phyloP scores from a whole-genome alignment of 148 eudicot genomes.

The Rhododendron vialii region DNA sequence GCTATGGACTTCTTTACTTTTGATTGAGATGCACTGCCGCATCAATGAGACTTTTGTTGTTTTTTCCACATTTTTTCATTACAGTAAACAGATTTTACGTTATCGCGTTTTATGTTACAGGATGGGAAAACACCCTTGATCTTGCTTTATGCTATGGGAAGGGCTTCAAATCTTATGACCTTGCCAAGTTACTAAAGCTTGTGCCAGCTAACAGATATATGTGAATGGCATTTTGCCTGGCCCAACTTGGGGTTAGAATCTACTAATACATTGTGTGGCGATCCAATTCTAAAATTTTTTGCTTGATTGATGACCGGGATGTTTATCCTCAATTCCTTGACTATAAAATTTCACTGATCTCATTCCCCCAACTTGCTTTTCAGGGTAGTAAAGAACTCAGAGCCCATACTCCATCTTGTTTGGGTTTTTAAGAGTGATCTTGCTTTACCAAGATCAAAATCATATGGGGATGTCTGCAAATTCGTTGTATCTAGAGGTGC shows the following conservation, averaged over 20 bases:
- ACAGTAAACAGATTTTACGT: not conserved
- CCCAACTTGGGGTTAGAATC: not conserved
- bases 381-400: not conserved
- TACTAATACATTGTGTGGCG: not conserved
- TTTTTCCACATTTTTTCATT: not conserved
- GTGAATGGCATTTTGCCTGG: slow-evolving; percentile 13
- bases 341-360: not conserved
- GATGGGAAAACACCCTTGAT: slow-evolving; percentile 82
- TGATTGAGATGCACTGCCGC: not conserved
- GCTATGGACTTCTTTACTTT: no score
- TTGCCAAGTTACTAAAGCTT: slow-evolving; percentile 78
- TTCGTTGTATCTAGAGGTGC: not conserved
- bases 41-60: not conserved
- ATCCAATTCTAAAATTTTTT: not conserved
- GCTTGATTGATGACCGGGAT: not conserved
- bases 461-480: not conserved
- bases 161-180: slow-evolving; percentile 84
- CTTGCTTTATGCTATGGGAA: slow-evolving; percentile 83
- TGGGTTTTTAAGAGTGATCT: not conserved
- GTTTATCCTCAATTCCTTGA: not conserved
- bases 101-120: slow-evolving; percentile 32
- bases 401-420: not conserved
- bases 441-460: not conserved
- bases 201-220: slow-evolving; percentile 50
- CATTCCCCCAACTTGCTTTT: not conserved